Base-by-base conservation (phyloP, 768 basidiomycete genomes). In the Lyophyllum atratum region DNA sequence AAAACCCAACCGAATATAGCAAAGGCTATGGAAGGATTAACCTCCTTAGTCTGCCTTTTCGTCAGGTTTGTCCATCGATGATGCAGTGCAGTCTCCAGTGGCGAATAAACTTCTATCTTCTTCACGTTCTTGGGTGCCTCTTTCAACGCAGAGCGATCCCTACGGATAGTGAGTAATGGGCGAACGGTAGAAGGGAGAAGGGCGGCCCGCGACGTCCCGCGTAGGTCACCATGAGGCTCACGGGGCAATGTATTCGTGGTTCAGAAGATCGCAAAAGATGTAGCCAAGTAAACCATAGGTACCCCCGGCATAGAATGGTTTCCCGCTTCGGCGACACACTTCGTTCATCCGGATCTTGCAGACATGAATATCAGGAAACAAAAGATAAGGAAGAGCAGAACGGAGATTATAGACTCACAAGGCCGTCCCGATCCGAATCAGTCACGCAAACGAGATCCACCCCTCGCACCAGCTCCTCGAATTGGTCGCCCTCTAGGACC, bases 251-350 rank as follows among this genome's bases (percentile, higher is more conserved):
- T 89, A 93, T 59, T 94, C 87, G 66, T 97, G 96, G 54, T 84
- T 80, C 55, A 95, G 77, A 54, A 99, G 80, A 70, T 98, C 95
- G 60, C 93, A 93, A 68, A 98, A 97, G 66, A 97, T 93, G 73
- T 93, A 99, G 15, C 96, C 96, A 45, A 87, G 76, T 57, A 95
- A 78, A 21, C 96, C 96, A 69, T 93, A 95, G 15, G 90, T 89
- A 11, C 92, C 92, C 1, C 95, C 95, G n/a, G 89, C 85, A 65
- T 97, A 98, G 69, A 98, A 89, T 6, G 92, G 87, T 59, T 88
- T 93, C 42, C 78, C 75, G 48, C 83, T 76, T 55, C 81, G 80
- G 58, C 95, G 81, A 70, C 94, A 93, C n/a, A 85, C 78, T 50
- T 84, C 81, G 70, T 98, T 95, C 52, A 95, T 79, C 48, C 74